phyloP scores from a whole-genome alignment of 495 filamentous ascomycete genomes.

The Podospora tetraspora region DNA sequence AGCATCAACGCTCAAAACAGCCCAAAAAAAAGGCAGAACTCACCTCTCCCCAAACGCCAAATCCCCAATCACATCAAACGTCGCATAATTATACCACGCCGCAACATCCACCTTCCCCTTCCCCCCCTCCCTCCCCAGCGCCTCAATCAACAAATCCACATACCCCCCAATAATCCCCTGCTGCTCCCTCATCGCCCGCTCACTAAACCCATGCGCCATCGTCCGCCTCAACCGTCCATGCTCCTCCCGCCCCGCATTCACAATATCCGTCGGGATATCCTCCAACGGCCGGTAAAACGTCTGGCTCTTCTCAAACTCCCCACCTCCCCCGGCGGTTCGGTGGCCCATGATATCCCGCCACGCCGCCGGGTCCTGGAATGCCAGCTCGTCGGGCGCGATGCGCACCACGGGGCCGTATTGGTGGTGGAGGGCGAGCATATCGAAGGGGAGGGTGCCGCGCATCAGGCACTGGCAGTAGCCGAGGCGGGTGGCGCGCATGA shows the following conservation, averaged over 20 bases:
- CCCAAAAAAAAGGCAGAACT: background rate
- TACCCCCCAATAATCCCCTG: slow-evolving; percentile 41
- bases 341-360: slow-evolving; percentile 55
- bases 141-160: slow-evolving; percentile 42
- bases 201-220: slow-evolving; percentile 51
- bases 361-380: slow-evolving; percentile 43
- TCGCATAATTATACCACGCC: slow-evolving; percentile 55
- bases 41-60: slow-evolving; percentile 51
- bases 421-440: slow-evolving; percentile 42
- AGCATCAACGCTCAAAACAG: background rate
- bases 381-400: slow-evolving; percentile 49
- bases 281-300: slow-evolving; percentile 29
- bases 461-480: slow-evolving; percentile 27
- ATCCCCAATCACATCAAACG: slow-evolving; percentile 59
- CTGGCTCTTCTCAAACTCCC: slow-evolving; percentile 30
- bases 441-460: slow-evolving; percentile 36
- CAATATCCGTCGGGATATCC: slow-evolving; percentile 27
- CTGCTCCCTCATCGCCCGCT: slow-evolving; percentile 43
- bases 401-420: slow-evolving; percentile 52
- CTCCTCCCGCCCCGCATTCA: slow-evolving; percentile 33
- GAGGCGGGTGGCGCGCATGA: slow-evolving; percentile 35
- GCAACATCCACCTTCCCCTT: slow-evolving; percentile 38
- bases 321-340: slow-evolving; percentile 19
- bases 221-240: slow-evolving; percentile 42
- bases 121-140: slow-evolving; percentile 35